Evolutionary conservation across 495 filamentous ascomycete genomes (phyloP).

Genomic region (Delitschia confertaspora): DNA sequence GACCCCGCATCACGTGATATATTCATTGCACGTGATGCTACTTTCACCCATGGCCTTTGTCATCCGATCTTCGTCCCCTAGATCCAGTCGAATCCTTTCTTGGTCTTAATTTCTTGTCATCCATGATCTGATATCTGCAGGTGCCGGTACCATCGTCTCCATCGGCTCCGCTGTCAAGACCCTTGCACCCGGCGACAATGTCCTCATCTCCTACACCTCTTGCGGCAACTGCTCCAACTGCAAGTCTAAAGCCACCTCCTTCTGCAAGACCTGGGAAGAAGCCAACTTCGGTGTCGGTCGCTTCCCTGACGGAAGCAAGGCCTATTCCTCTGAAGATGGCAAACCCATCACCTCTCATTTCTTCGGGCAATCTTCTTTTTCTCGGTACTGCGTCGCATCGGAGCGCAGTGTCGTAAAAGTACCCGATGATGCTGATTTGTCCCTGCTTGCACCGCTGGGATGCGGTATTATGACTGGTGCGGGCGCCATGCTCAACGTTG

Average conservation of each 20-base stretch:
- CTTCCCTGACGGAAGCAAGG: conserved; percentile 5
- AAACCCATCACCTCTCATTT: conserved; percentile 23
- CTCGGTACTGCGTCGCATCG: conserved; percentile 28
- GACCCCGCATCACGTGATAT: too few relatives aligned
- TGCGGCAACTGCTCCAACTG: conserved; percentile 35
- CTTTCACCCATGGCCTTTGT: too few relatives aligned
- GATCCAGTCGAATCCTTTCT: background rate
- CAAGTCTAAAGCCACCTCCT: conserved; percentile 23
- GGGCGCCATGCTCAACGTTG: conserved; percentile 28
- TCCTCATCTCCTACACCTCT: conserved; percentile 33
- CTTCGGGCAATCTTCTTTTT: conserved; percentile 31
- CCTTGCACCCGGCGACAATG: conserved; percentile 21
- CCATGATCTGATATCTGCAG: too few relatives aligned
- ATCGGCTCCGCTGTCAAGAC: conserved; percentile 27
- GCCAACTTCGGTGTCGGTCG: conserved; percentile 24
- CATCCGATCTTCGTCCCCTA: background rate
- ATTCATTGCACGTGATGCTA: too few relatives aligned
- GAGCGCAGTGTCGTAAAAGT: conserved; percentile 31
- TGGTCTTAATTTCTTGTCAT: conserved; percentile 2
- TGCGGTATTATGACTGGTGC: conserved; percentile 40
- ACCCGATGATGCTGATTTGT: conserved; percentile 25
- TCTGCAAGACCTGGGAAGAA: conserved; percentile 26
- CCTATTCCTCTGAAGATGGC: conserved; percentile 1
- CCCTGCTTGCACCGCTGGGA: conserved; percentile 36
- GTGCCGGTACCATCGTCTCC: conserved; percentile 26